phyloP scores from a whole-genome alignment of 2,329 filamentous ascomycete species.

The Tolypocladium tundrense region DNA sequence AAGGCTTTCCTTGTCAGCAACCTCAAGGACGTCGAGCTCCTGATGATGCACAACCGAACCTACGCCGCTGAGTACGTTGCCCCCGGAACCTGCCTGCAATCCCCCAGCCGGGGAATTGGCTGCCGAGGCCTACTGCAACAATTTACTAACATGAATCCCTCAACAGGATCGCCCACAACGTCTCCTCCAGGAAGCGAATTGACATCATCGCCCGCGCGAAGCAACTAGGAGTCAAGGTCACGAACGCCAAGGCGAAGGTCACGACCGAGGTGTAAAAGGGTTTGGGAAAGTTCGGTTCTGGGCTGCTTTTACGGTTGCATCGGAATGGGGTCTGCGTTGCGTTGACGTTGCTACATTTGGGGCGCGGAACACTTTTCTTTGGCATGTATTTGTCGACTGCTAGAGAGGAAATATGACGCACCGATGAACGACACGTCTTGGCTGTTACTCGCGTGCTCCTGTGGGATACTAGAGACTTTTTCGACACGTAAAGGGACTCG shows the following conservation, averaged over 20 bases:
- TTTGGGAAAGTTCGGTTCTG: background rate
- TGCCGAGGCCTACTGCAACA: background rate
- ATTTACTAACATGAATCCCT: background rate
- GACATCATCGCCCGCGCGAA: constrained; percentile 96
- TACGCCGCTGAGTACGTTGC: constrained; percentile 90
- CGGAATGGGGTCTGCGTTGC: constrained; percentile 3
- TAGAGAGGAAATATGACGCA: constrained; percentile 2
- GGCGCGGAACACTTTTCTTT: background rate
- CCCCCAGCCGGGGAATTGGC: background rate
- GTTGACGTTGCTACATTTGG: constrained; percentile 1
- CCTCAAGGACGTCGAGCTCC: constrained; percentile 86
- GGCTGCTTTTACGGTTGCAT: constrained; percentile 6
- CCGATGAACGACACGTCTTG: background rate
- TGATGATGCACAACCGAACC: constrained; percentile 99
- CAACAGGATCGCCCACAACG: constrained; percentile 88
- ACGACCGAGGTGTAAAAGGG: constrained; percentile 73
- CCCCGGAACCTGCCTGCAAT: background rate
- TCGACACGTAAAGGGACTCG: background rate
- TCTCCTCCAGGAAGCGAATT: constrained; percentile 97
- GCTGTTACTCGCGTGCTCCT: background rate
- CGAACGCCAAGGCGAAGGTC: constrained; percentile 97
- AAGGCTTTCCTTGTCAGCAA: constrained; percentile 99
- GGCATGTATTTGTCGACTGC: background rate
- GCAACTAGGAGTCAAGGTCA: constrained; percentile 98
- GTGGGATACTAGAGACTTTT: background rate